Evolutionary conservation across 371 early-diverging fungal genomes (phyloP).

Genomic region (Mortierella sp.): DNA sequence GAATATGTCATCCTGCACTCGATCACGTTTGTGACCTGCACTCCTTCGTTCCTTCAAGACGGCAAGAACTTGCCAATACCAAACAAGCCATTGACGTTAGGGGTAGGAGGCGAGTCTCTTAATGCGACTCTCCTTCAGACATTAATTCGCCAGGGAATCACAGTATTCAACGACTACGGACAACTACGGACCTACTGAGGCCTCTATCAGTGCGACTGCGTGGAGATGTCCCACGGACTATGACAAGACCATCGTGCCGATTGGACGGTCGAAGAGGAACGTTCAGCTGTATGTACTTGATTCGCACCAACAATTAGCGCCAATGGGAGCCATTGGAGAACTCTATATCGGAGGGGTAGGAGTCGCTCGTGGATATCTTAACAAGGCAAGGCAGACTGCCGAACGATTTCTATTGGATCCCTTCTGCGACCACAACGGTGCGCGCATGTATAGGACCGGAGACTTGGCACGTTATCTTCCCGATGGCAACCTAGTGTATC

Average conservation of each 20-base stretch:
- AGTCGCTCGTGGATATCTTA: constrained; percentile 38
- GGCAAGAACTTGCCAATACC: neutral
- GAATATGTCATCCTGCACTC: neutral
- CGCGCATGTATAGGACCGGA: constrained; percentile 54
- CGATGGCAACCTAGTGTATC: constrained; percentile 19
- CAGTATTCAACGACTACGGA: constrained; percentile 3
- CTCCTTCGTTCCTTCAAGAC: neutral
- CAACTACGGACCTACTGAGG: constrained; percentile 10
- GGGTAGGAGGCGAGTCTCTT: neutral
- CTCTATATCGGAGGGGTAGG: constrained; percentile 36
- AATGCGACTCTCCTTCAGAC: neutral
- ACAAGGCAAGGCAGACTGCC: constrained; percentile 21
- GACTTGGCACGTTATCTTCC: constrained; percentile 46
- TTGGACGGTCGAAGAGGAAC: neutral
- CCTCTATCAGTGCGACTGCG: neutral
- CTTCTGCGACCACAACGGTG: neutral
- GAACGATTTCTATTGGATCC: constrained; percentile 7
- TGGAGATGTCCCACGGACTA: neutral
- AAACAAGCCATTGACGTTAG: neutral
- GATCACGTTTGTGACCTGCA: neutral
- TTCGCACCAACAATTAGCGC: neutral
- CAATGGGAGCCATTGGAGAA: constrained; percentile 3
- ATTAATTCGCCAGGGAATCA: neutral
- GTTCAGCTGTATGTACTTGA: constrained; percentile 3
- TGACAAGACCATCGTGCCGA: neutral